These are phyloP conservation scores for Kalanchoe fedtschenkoi DNA, from an alignment of 164 flowering plant species.

Conservation along the genomic window DNA sequence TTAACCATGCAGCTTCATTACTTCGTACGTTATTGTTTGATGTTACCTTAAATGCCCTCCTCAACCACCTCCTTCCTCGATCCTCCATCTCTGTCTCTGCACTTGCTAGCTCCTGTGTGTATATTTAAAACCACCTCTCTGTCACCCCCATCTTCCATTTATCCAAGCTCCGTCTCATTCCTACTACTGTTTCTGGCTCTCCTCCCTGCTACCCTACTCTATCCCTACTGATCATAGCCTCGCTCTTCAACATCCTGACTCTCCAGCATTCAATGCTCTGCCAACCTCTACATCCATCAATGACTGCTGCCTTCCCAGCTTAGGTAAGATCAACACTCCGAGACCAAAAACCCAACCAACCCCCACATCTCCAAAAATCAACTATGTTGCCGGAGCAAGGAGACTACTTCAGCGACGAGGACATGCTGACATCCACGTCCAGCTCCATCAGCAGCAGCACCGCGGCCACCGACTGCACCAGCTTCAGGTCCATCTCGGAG, in stretches of 20 bases:
- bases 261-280: too few relatives aligned
- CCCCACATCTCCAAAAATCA: background rate
- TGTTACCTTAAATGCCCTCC: background rate
- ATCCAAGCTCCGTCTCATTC: background rate
- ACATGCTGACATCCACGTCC: background rate
- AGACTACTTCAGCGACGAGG: background rate
- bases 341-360: background rate
- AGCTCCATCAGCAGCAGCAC: background rate
- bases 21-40: background rate
- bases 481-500: background rate
- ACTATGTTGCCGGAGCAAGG: conserved; percentile 1
- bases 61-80: background rate
- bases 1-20: too few relatives aligned
- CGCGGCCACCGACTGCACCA: background rate
- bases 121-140: background rate
- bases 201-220: background rate
- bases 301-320: too few relatives aligned
- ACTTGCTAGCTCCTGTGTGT: background rate
- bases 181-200: too few relatives aligned
- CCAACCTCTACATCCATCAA: too few relatives aligned
- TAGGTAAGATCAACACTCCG: background rate
- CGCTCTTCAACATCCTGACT: background rate
- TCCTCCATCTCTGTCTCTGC: background rate
- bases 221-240: background rate
- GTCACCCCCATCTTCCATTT: background rate